Conservation (phyloP, 1,139 yeast species). For the Suhomyces coccinellae region DNA sequence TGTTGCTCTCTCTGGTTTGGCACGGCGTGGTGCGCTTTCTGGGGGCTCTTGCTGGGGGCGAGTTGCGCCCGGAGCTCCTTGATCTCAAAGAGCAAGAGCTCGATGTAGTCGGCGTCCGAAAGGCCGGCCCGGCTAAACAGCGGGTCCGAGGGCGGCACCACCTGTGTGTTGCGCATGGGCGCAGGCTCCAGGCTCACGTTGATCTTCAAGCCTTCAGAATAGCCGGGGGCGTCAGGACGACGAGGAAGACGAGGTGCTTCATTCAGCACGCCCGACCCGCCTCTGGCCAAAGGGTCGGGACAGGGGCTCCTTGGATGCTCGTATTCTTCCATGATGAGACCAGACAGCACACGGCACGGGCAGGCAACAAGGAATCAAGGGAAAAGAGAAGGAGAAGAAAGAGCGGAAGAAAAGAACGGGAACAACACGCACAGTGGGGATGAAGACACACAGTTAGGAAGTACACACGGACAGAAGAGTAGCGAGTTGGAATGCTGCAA, state of each 20-base stretch:
- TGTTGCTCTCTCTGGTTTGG: too few species aligned
- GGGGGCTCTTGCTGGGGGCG: background rate
- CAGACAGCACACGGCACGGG: too few species aligned
- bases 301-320: background rate
- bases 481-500: too few species aligned
- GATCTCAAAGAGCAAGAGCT: conserved; percentile 39
- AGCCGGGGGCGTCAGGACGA: background rate
- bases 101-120: conserved; percentile 36
- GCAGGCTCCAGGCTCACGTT: background rate
- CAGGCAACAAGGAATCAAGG: background rate
- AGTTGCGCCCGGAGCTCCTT: conserved; percentile 28
- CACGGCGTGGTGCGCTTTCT: too few species aligned
- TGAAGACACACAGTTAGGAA: too few species aligned
- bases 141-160: conserved; percentile 38
- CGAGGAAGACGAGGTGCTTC: background rate
- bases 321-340: background rate
- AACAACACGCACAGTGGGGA: too few species aligned
- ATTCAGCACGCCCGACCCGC: background rate
- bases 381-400: background rate
- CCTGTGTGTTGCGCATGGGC: conserved; percentile 3
- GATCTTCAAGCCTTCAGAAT: background rate
- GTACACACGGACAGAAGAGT: too few species aligned
- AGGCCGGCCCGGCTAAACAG: conserved; percentile 34
- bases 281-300: background rate
- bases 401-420: background rate